phyloP scores from a whole-genome alignment of 2,329 filamentous ascomycete genomes.

The Microcera coccophila region DNA sequence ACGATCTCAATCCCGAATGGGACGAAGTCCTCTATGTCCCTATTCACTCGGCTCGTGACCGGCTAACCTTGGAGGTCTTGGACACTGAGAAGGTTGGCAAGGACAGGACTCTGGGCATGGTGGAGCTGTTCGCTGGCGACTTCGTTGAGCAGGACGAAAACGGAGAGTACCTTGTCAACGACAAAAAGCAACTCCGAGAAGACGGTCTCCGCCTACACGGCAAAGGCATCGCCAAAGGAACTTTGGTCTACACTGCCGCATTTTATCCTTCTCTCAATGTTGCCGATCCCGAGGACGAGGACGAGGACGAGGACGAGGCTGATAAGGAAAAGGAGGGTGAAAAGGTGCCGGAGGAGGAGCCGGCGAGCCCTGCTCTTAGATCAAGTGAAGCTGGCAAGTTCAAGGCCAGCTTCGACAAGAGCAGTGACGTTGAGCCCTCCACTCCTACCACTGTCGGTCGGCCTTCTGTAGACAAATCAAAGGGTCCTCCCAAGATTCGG shows the following conservation, averaged over 20 bases:
- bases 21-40: constrained; percentile 95
- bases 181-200: constrained; percentile 65
- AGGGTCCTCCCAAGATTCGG: constrained; percentile 68
- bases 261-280: constrained; percentile 90
- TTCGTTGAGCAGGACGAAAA: constrained; percentile 74
- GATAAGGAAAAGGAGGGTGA: constrained; percentile 23
- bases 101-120: constrained; percentile 78
- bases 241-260: constrained; percentile 73
- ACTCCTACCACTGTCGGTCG: constrained; percentile 42
- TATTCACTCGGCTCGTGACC: constrained; percentile 79
- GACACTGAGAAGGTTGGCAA: constrained; percentile 90
- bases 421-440: constrained; percentile 20
- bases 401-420: constrained; percentile 35
- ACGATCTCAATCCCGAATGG: constrained; percentile 92
- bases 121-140: constrained; percentile 74
- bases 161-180: constrained; percentile 77
- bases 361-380: constrained; percentile 11
- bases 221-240: constrained; percentile 72
- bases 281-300: constrained; percentile 83
- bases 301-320: constrained; percentile 48
- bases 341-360: constrained; percentile 15
- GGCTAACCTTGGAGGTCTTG: constrained; percentile 89
- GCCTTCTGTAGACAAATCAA: constrained; percentile 44
- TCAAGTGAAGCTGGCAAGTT: constrained; percentile 42
- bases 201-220: constrained; percentile 71